Conservation (phyloP, 2,329 filamentous ascomycete genomes). For the Coniochaeta sp. region DNA sequence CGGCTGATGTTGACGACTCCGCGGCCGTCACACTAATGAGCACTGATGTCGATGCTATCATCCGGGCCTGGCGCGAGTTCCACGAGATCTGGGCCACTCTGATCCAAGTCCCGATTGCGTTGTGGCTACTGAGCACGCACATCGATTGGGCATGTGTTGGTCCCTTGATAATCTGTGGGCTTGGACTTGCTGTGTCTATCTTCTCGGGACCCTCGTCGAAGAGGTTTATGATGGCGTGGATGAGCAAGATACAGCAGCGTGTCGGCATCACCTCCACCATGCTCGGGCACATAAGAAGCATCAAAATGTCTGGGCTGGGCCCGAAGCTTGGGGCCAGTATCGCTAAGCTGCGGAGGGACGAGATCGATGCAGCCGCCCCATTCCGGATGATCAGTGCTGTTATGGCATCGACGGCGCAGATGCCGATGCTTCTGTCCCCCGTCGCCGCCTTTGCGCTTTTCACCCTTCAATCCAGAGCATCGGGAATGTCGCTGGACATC, state of each 20-base stretch:
- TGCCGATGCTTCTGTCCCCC: not conserved
- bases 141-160: constrained; percentile 17
- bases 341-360: constrained; percentile 16
- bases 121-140: constrained; percentile 21
- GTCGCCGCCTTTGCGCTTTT: not conserved
- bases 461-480: not conserved
- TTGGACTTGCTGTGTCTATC: not conserved
- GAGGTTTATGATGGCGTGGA: constrained; percentile 24
- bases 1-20: constrained; percentile 4
- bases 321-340: constrained; percentile 16
- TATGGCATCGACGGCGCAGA: not conserved
- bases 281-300: constrained; percentile 34
- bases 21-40: constrained; percentile 23
- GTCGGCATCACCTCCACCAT: constrained; percentile 30
- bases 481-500: not conserved
- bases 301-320: constrained; percentile 33
- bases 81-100: constrained; percentile 21
- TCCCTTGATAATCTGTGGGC: constrained; percentile 14
- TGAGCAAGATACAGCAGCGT: constrained; percentile 33
- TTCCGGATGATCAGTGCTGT: not conserved
- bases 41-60: constrained; percentile 23
- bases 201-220: not conserved
- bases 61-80: constrained; percentile 10
- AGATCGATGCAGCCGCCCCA: constrained; percentile 11
- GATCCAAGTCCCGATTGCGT: constrained; percentile 18